phyloP scores from a whole-genome alignment of 441 rosid genomes.

The Brassica balearica region DNA sequence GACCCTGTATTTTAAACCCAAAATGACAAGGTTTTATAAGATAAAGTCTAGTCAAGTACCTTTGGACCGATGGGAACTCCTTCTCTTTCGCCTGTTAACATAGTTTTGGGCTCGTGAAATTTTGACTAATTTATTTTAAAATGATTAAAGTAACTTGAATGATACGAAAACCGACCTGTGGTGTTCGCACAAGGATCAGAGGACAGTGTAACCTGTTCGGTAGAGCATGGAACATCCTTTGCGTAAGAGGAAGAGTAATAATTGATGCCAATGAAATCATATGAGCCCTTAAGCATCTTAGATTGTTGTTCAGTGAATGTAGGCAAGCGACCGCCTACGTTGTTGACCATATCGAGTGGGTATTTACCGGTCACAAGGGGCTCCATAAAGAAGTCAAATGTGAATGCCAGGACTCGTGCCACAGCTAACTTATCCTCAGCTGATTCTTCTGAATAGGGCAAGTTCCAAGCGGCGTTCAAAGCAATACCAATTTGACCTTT shows the following conservation, averaged over 20 bases:
- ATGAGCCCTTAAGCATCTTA: constrained; percentile 41
- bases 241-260: constrained; percentile 45
- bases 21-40: background rate
- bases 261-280: constrained; percentile 47
- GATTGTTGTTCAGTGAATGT: constrained; percentile 47
- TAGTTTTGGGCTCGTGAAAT: background rate
- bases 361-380: constrained; percentile 51
- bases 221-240: constrained; percentile 38
- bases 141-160: background rate
- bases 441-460: constrained; percentile 41
- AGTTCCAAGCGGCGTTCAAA: constrained; percentile 37
- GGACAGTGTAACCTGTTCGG: constrained; percentile 28
- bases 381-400: constrained; percentile 50
- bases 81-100: constrained; percentile 36
- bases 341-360: constrained; percentile 48
- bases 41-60: constrained; percentile 31
- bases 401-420: constrained; percentile 48
- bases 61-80: constrained; percentile 49
- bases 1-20: background rate
- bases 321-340: constrained; percentile 49
- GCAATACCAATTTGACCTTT: constrained; percentile 53
- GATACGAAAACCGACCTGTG: background rate
- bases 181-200: constrained; percentile 32
- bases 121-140: background rate
- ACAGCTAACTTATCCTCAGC: constrained; percentile 40